phyloP scores from a whole-genome alignment of 176 grass and related monocot genomes.

The Juncus effusus region DNA sequence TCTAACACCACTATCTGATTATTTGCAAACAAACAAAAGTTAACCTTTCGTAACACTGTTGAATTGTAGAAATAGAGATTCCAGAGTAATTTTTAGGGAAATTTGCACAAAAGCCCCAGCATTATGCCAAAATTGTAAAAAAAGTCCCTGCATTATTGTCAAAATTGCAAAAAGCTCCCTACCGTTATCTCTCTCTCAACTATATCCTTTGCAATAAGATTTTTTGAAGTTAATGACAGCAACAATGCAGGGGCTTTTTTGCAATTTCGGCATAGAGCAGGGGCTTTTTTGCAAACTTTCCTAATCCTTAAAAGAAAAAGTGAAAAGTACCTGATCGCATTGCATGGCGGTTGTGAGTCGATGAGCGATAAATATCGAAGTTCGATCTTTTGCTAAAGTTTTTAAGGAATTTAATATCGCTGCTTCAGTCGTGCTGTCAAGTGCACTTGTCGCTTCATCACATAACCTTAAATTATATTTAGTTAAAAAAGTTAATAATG shows the following conservation, averaged over 20 bases:
- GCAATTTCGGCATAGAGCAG: too few species aligned
- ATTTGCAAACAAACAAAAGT: constrained; percentile 14
- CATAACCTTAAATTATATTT: constrained; percentile 53
- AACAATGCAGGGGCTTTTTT: too few species aligned
- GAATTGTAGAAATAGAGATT: not conserved
- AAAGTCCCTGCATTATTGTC: not conserved
- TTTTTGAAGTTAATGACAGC: not conserved
- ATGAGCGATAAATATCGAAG: constrained; percentile 92
- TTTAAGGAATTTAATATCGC: constrained; percentile 86
- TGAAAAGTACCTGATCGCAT: constrained; percentile 65
- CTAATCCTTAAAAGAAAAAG: not conserved
- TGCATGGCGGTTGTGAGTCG: constrained; percentile 94
- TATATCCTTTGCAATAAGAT: not conserved
- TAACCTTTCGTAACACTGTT: not conserved
- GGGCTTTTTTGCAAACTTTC: too few species aligned
- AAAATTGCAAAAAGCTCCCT: not conserved
- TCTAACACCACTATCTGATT: constrained; percentile 95
- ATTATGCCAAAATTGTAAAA: too few species aligned
- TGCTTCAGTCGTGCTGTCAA: constrained; percentile 96
- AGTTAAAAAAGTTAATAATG: constrained; percentile 8
- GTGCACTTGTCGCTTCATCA: constrained; percentile 95
- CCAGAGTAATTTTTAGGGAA: too few species aligned
- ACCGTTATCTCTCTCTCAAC: not conserved
- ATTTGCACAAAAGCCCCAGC: too few species aligned
- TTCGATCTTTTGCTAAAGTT: constrained; percentile 56